Evolutionary conservation across 257 asterid species (phyloP).

Genomic region (Ehretia macrophylla): DNA sequence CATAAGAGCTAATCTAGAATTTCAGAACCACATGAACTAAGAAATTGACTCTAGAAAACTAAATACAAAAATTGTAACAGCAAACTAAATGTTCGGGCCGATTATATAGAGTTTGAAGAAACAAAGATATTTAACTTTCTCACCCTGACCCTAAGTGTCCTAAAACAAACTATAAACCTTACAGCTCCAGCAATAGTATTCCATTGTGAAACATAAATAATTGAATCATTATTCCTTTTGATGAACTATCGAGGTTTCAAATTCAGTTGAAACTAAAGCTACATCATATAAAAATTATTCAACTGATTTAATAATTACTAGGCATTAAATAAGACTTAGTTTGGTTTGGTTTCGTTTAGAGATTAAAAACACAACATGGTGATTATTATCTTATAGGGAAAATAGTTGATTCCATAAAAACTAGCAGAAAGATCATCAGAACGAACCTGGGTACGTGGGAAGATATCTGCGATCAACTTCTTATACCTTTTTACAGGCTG

Average conservation of each 20-base stretch:
- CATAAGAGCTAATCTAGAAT: too few species aligned
- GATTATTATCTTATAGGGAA: not conserved
- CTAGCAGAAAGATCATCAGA: constrained; percentile 10
- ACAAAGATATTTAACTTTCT: too few species aligned
- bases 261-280: too few species aligned
- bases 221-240: not conserved
- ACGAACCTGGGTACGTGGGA: constrained; percentile 81
- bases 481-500: constrained; percentile 99
- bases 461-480: constrained; percentile 89
- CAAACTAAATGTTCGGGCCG: too few species aligned
- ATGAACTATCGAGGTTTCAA: not conserved
- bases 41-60: not conserved
- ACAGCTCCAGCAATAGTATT: too few species aligned
- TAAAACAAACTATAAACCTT: too few species aligned
- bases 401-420: not conserved
- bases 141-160: too few species aligned
- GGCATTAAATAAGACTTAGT: not conserved
- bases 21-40: too few species aligned
- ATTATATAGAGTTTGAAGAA: too few species aligned
- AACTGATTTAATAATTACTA: not conserved
- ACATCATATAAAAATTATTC: too few species aligned
- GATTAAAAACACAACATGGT: not conserved
- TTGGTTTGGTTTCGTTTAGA: not conserved
- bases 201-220: too few species aligned
- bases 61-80: not conserved